These are phyloP conservation scores for Sclerotinia glacialis DNA, from an alignment of 2,329 filamentous ascomycete genomes.

Conservation along the genomic window DNA sequence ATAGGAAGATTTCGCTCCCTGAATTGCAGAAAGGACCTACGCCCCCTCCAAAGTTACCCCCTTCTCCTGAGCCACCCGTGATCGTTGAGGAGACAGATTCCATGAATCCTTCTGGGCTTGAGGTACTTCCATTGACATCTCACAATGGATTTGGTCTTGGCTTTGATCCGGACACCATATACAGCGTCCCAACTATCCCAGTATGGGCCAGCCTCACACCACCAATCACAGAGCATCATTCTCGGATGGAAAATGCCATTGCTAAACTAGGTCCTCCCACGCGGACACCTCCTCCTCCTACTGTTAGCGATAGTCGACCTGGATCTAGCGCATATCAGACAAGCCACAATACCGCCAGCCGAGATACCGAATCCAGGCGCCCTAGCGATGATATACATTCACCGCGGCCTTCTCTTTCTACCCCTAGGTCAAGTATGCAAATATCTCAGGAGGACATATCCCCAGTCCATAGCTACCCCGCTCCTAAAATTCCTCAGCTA, in stretches of 20 bases:
- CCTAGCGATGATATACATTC: slow-evolving; percentile 38
- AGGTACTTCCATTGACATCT: slow-evolving; percentile 31
- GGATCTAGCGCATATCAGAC: slow-evolving; percentile 34
- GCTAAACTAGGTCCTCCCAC: slow-evolving; percentile 17
- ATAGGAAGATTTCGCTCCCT: slow-evolving; percentile 24
- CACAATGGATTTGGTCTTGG: slow-evolving; percentile 33
- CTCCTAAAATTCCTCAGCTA: slow-evolving; percentile 2
- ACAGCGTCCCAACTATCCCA: slow-evolving; percentile 27
- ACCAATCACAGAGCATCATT: slow-evolving; percentile 23
- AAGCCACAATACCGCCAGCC: slow-evolving; percentile 30
- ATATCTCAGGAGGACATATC: slow-evolving; percentile 19
- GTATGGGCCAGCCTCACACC: slow-evolving; percentile 32
- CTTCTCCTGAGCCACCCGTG: slow-evolving; percentile 32
- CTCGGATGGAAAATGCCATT: slow-evolving; percentile 22
- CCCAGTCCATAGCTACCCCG: slow-evolving; percentile 1
- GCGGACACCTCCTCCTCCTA: slow-evolving; percentile 17
- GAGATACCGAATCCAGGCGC: slow-evolving; percentile 34
- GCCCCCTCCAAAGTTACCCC: slow-evolving; percentile 43
- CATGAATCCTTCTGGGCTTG: slow-evolving; percentile 25
- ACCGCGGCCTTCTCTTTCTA: slow-evolving; percentile 35
- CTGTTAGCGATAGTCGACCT: slow-evolving; percentile 5
- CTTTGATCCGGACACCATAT: slow-evolving; percentile 24
- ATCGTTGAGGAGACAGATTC: slow-evolving; percentile 17
- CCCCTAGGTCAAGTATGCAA: slow-evolving; percentile 20
- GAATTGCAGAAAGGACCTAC: slow-evolving; percentile 41